phyloP scores from a whole-genome alignment of 2,329 filamentous ascomycete genomes.

The Fusarium equiseti region DNA sequence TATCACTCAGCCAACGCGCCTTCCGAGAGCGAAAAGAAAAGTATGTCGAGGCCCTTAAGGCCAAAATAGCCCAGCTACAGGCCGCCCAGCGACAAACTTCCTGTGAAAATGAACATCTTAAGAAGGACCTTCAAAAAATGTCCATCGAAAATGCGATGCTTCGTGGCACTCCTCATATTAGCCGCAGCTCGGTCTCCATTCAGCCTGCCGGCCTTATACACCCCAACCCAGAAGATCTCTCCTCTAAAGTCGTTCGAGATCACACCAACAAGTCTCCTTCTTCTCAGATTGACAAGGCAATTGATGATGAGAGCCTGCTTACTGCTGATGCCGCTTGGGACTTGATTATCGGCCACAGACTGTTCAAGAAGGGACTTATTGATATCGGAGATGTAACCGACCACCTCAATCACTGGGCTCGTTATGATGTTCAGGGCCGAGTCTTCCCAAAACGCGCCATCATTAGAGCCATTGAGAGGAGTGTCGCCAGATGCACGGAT shows the following conservation, averaged over 20 bases:
- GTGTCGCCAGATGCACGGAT: constrained; percentile 1
- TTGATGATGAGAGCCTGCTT: background rate
- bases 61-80: background rate
- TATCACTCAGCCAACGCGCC: background rate
- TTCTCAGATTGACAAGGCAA: background rate
- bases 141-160: background rate
- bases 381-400: background rate
- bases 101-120: background rate
- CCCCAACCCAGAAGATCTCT: background rate
- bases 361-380: constrained; percentile 1
- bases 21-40: constrained; percentile 3
- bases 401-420: background rate
- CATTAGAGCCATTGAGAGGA: background rate
- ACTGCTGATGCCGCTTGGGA: background rate
- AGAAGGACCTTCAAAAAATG: background rate
- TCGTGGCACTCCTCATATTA: background rate
- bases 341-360: background rate
- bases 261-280: background rate
- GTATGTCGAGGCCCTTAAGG: background rate
- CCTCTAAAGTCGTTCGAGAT: background rate
- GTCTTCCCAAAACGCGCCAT: background rate
- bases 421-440: background rate
- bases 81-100: background rate
- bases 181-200: background rate
- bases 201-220: background rate